phyloP scores from a whole-genome alignment of 176 grass and related monocot genomes.

The Ampelocalamus luodianensis region DNA sequence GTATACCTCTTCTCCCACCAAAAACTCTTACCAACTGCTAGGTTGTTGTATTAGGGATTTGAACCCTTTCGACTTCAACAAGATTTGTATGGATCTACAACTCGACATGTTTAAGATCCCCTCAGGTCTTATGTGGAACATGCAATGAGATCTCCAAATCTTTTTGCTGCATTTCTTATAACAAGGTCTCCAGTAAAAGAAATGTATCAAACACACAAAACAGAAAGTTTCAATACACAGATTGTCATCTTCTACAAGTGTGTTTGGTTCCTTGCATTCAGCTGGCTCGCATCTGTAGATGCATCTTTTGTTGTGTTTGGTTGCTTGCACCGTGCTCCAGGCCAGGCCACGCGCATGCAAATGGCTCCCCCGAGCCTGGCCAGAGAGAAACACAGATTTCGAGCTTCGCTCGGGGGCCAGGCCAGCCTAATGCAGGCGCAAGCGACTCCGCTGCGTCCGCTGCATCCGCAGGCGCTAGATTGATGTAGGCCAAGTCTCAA shows the following conservation, averaged over 20 bases:
- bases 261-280: too few species aligned
- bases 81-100: background rate
- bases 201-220: background rate
- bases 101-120: background rate
- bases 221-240: background rate
- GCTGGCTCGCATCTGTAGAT: too few species aligned
- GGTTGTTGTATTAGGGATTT: background rate
- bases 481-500: too few species aligned
- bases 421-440: too few species aligned
- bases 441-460: too few species aligned
- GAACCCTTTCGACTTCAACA: background rate
- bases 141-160: background rate
- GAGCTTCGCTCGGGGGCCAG: too few species aligned
- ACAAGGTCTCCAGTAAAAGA: background rate
- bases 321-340: too few species aligned
- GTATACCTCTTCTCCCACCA: background rate
- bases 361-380: too few species aligned
- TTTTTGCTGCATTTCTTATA: constrained; percentile 2
- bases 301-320: too few species aligned
- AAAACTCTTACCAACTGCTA: background rate
- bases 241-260: background rate
- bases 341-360: too few species aligned
- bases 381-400: too few species aligned
- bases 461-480: too few species aligned
- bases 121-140: constrained; percentile 4